Evolutionary conservation across 1,139 yeast species (phyloP).

Genomic region (Yamadazyma pseudoaaseri): DNA sequence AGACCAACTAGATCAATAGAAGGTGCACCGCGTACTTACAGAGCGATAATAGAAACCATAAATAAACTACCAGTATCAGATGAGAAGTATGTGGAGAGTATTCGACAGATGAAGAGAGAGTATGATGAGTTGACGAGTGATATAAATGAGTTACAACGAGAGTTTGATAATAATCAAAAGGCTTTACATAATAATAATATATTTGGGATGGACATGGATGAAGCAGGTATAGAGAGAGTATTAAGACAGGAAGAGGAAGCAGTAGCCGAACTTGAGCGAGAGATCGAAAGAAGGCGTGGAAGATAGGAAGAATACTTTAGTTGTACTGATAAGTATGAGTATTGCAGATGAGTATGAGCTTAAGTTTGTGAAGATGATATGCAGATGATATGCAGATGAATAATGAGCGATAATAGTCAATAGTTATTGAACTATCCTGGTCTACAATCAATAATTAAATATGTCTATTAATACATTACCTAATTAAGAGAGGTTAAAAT

Average conservation of each 20-base stretch:
- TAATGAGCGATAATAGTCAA: too few species aligned
- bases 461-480: slow-evolving; percentile 5
- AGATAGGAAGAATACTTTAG: slow-evolving; percentile 1
- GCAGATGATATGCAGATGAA: too few species aligned
- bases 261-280: slow-evolving; percentile 29
- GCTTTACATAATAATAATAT: slow-evolving; percentile 27
- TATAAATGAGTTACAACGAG: slow-evolving; percentile 25
- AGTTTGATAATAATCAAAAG: slow-evolving; percentile 27
- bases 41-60: slow-evolving; percentile 11
- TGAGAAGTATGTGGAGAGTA: slow-evolving; percentile 20
- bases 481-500: slow-evolving; percentile 59
- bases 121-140: slow-evolving; percentile 21
- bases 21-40: slow-evolving; percentile 10
- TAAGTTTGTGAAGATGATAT: too few species aligned
- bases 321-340: background rate
- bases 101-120: slow-evolving; percentile 18
- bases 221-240: slow-evolving; percentile 29
- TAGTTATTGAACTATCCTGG: too few species aligned
- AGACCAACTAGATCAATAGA: slow-evolving; percentile 1
- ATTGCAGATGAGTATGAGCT: background rate
- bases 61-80: slow-evolving; percentile 26
- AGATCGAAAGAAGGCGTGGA: slow-evolving; percentile 17
- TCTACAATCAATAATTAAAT: slow-evolving; percentile 1
- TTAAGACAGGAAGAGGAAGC: slow-evolving; percentile 35
- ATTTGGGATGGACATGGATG: slow-evolving; percentile 9